Evolutionary conservation across 345 rosid species (phyloP), one percentile per base, ranked within the genome.

Genomic region (Durio zibethinus): DNA sequence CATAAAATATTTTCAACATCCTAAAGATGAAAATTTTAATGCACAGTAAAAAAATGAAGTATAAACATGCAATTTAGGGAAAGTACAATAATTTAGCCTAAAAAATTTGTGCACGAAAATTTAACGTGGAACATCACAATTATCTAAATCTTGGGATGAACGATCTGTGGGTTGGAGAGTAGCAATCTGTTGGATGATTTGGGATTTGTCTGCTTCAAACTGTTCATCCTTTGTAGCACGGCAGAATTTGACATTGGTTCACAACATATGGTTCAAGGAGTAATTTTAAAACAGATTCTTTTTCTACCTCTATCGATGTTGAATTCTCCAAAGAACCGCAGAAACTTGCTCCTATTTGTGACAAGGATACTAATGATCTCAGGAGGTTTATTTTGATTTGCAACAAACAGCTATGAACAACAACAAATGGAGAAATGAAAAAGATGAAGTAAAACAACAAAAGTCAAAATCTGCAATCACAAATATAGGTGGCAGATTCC

Each of bases 351-450:
- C 53, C 82, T 81, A 45, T 88, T 88, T 29, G 91, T 63, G 10
- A 85, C 79, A 10, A 88, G 87, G 63, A 86, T 72, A 73, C 78
- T 52, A n/a, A 79, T 53, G 40, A 88, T 81, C 56, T 82, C 89
- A 2, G 81, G 76, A 64, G 91, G 91, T 68, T 86, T 88, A 29
- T 88, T 80, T 65, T 88, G 87, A 77, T 86, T 88, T 21, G 91
- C 91, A 45, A 82, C 88, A 74, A 86, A 88, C 4, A 88, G 79
- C 91, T 88, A 75, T 14, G 53, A 45, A 67, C 54, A 61, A 60
- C 4, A 38, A 18, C 11, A 75, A 9, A 15, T 38, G 21, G 48
- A 20, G n/a, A 54, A 35, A 6, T 43, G 40, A 52, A 25, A 38
- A 52, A 75, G 25, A 21, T 9, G 1, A 45, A 45, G 7, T 11